Conservation (phyloP, 2,329 filamentous ascomycete genomes). For the Penicillium sclerotiorum region DNA sequence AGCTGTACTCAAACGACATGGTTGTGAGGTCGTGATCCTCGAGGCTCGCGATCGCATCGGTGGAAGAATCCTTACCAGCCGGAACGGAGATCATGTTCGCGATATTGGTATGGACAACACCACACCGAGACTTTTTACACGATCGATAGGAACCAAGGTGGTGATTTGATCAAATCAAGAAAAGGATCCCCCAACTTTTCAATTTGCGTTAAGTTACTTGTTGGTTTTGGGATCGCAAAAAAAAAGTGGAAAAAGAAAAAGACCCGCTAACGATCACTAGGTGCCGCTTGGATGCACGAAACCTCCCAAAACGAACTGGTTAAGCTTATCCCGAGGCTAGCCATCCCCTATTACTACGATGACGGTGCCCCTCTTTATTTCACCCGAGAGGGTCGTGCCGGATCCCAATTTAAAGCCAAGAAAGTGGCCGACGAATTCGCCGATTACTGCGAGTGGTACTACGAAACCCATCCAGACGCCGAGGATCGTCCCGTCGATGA, state of each 20-base stretch:
- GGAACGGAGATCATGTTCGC: conserved; percentile 37
- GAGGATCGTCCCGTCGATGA: conserved; percentile 45
- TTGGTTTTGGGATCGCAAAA: background rate
- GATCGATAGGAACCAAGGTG: no score
- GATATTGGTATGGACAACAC: conserved; percentile 45
- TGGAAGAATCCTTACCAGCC: conserved; percentile 44
- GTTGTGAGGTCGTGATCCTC: conserved; percentile 38
- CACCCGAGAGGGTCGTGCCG: conserved; percentile 46
- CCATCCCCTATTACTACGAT: conserved; percentile 50
- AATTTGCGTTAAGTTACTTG: background rate
- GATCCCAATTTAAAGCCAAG: conserved; percentile 51
- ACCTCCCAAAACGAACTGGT: conserved; percentile 50
- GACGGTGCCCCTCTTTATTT: conserved; percentile 48
- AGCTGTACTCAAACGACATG: conserved; percentile 37
- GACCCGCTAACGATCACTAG: conserved; percentile 22
- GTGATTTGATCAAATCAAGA: background rate
- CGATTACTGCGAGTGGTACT: conserved; percentile 47
- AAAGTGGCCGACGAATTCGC: conserved; percentile 51
- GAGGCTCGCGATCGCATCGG: conserved; percentile 41
- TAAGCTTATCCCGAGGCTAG: conserved; percentile 45
- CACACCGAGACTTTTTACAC: no score
- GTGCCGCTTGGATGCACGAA: conserved; percentile 51
- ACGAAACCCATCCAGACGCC: conserved; percentile 44
- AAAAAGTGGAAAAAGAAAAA: background rate
- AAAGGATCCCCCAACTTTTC: background rate